Evolutionary conservation across 1,139 yeast genomes (phyloP).

Genomic region (Suhomyces taliae): DNA sequence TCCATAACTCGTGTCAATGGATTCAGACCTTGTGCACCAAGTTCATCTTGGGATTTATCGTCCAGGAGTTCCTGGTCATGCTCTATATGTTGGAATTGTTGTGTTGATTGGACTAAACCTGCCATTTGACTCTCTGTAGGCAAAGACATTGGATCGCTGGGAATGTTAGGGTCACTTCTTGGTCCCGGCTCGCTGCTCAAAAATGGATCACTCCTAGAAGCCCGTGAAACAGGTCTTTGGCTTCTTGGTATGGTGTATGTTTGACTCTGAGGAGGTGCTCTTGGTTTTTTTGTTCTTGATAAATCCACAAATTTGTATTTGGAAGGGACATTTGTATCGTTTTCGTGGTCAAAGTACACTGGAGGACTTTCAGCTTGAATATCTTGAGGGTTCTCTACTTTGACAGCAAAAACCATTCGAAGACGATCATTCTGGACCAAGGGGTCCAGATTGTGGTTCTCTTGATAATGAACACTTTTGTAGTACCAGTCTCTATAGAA

Average conservation of each 20-base stretch:
- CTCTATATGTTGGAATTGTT: not conserved
- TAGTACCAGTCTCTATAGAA: slow-evolving; percentile 43
- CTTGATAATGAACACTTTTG: slow-evolving; percentile 25
- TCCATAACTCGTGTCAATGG: not conserved
- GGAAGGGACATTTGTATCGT: slow-evolving; percentile 4
- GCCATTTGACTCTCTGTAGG: slow-evolving; percentile 8
- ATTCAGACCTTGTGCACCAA: not conserved
- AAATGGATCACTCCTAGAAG: not conserved
- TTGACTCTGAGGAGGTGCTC: slow-evolving; percentile 1
- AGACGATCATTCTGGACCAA: slow-evolving; percentile 10
- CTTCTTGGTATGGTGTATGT: not conserved
- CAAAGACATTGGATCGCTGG: slow-evolving; percentile 5
- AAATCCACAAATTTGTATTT: slow-evolving; percentile 8
- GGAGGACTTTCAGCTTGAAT: slow-evolving; percentile 14
- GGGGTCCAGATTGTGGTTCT: slow-evolving; percentile 7
- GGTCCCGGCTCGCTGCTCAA: not conserved
- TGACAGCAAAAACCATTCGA: slow-evolving; percentile 24
- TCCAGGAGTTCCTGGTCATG: no score
- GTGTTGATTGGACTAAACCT: slow-evolving; percentile 6
- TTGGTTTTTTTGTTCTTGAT: slow-evolving; percentile 2
- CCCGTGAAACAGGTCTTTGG: not conserved
- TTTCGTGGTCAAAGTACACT: slow-evolving; percentile 27
- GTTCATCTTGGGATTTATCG: no score
- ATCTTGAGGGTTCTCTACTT: slow-evolving; percentile 16
- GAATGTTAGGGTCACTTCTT: not conserved